Conservation (phyloP, 192 early-diverging fungal genomes). For the Coemansia sp. region DNA sequence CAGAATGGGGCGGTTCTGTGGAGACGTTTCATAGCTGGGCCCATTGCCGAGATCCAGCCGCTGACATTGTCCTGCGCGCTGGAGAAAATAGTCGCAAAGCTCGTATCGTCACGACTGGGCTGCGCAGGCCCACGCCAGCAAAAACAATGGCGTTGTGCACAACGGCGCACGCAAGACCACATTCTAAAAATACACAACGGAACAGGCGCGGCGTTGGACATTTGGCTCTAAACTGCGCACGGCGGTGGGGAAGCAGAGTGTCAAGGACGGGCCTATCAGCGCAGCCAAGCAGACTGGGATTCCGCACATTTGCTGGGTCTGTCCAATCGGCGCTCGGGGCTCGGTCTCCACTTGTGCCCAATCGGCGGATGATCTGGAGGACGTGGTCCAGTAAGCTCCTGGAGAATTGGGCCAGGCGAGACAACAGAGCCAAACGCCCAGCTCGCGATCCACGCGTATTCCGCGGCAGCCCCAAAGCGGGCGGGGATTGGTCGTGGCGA, state of each 20-base stretch:
- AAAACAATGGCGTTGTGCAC: constrained; percentile 2
- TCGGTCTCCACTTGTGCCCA: not conserved
- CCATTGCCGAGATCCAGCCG: not conserved
- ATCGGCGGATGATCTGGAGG: not conserved
- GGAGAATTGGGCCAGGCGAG: not conserved
- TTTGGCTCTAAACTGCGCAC: constrained; percentile 1
- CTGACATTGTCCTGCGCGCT: not conserved
- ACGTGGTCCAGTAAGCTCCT: not conserved
- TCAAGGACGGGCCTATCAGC: not conserved
- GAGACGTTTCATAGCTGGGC: not conserved
- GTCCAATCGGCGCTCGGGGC: not conserved
- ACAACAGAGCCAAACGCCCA: not conserved
- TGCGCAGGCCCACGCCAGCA: not conserved
- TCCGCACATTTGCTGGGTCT: not conserved
- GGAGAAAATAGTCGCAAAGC: constrained; percentile 5
- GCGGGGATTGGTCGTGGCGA: constrained; percentile 7
- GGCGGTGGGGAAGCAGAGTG: not conserved
- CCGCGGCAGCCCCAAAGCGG: constrained; percentile 9
- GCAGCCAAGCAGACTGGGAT: not conserved
- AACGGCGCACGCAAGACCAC: not conserved
- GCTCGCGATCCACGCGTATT: not conserved
- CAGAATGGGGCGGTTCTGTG: not conserved
- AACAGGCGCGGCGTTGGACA: not conserved
- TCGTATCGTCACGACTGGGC: not conserved
- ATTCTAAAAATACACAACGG: constrained; percentile 5